A percentile compares a stretch with the other conserved stretches of the same genome.
Evolutionary conservation across 1,284 basidiomycete genomes (phyloP).

Genomic region (Moniliella sp.): DNA sequence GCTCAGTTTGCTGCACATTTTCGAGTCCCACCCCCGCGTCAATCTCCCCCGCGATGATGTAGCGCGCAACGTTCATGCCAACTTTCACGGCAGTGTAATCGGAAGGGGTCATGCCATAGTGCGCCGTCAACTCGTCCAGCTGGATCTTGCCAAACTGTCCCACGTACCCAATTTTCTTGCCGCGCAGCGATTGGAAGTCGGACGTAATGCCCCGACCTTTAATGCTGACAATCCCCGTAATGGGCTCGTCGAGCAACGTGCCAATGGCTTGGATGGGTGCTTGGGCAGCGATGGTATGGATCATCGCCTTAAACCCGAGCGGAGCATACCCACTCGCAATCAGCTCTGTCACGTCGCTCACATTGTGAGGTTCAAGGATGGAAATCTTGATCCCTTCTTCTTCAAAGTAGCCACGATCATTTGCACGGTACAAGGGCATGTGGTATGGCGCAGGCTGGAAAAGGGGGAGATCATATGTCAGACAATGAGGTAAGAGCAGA

Average conservation of each 20-base stretch:
- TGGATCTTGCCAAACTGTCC: conserved; percentile 37
- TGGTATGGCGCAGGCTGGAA: no score
- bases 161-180: conserved; percentile 37
- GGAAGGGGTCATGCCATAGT: conserved; percentile 22
- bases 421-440: no score
- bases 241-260: conserved; percentile 35
- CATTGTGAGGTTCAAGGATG: conserved; percentile 33
- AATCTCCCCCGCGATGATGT: conserved; percentile 34
- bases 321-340: conserved; percentile 34
- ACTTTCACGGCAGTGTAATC: conserved; percentile 35
- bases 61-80: conserved; percentile 35
- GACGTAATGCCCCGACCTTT: conserved; percentile 31
- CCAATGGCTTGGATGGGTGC: conserved; percentile 34
- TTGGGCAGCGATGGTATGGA: conserved; percentile 35
- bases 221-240: conserved; percentile 36
- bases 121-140: conserved; percentile 19
- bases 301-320: conserved; percentile 33
- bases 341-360: conserved; percentile 24
- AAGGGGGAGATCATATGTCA: no score
- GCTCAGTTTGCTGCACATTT: conserved; percentile 33
- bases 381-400: conserved; percentile 36
- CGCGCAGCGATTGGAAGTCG: conserved; percentile 33
- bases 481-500: no score
- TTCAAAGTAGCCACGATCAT: conserved; percentile 6
- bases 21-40: conserved; percentile 32